Percentiles rank a stretch among this genome's conserved stretches.
Evolutionary conservation across 768 basidiomycete genomes (phyloP).

Genomic region (Lactarius quietus): DNA sequence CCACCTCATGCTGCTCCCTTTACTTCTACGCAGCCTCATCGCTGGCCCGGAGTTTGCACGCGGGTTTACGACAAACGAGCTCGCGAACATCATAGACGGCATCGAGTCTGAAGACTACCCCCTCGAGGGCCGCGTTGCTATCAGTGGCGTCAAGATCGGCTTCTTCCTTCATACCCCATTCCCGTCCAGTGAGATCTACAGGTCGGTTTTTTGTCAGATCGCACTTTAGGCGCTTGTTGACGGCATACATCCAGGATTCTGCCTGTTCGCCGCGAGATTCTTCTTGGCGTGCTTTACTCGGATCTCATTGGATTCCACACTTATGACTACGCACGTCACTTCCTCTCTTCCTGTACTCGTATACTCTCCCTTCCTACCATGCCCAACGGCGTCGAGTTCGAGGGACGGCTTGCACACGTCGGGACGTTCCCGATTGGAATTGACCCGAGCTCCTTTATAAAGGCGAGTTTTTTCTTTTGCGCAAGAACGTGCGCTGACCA

Average conservation of each 20-base stretch:
- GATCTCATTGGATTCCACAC: constrained; percentile 99
- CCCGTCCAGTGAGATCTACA: constrained; percentile 95
- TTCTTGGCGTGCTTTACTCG: constrained; percentile 91
- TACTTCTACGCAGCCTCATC: constrained; percentile 87
- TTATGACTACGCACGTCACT: constrained; percentile 99
- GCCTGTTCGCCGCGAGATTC: constrained; percentile 93
- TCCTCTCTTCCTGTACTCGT: constrained; percentile 96
- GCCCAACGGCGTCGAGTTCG: constrained; percentile 97
- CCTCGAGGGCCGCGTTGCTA: constrained; percentile 36
- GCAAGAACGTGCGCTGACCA: constrained; percentile 9
- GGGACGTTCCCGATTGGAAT: constrained; percentile 99
- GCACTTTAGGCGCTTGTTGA: constrained; percentile 6
- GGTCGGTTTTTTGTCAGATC: constrained; percentile 52
- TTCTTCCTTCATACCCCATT: constrained; percentile 99
- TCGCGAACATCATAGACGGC: constrained; percentile 70
- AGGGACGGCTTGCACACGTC: constrained; percentile 92
- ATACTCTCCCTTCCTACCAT: constrained; percentile 93
- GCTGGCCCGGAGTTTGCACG: constrained; percentile 60
- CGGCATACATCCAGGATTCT: constrained; percentile 62
- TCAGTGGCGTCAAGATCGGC: constrained; percentile 85
- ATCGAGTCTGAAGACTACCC: constrained; percentile 49
- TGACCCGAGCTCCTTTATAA: constrained; percentile 87
- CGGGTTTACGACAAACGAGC: constrained; percentile 54
- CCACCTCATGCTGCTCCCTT: constrained; percentile 95
- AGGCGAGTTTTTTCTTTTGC: constrained; percentile 42